phyloP scores from a whole-genome alignment of 2,329 filamentous ascomycete genomes.

The Teratosphaeria destructans region DNA sequence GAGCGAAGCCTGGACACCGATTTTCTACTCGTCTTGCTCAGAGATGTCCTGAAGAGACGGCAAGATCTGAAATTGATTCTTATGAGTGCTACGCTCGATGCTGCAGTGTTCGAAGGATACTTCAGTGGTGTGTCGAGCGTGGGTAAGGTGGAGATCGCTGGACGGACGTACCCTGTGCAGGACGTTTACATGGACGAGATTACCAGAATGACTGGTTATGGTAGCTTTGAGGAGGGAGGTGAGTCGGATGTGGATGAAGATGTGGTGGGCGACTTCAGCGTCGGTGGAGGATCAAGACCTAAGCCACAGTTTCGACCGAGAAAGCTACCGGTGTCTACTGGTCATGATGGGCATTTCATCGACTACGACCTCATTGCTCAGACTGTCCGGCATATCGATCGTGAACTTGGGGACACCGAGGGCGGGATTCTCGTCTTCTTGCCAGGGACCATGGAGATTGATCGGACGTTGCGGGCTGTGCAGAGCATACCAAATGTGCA shows the following conservation, averaged over 20 bases:
- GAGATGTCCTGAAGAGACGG: slow-evolving; percentile 64
- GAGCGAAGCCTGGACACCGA: slow-evolving; percentile 92
- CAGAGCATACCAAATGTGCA: slow-evolving; percentile 57
- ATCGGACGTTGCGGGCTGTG: slow-evolving; percentile 61
- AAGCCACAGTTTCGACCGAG: slow-evolving; percentile 9
- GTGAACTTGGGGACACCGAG: slow-evolving; percentile 58
- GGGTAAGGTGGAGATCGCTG: slow-evolving; percentile 74
- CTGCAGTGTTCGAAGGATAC: slow-evolving; percentile 72
- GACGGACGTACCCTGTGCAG: slow-evolving; percentile 78
- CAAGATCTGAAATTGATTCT: slow-evolving; percentile 80
- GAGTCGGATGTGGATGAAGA: slow-evolving; percentile 32
- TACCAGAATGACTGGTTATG: slow-evolving; percentile 65
- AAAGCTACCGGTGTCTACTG: slow-evolving; percentile 1
- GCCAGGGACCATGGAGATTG: slow-evolving; percentile 86
- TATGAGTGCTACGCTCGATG: slow-evolving; percentile 94
- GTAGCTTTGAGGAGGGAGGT: slow-evolving; percentile 29
- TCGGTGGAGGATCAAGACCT: slow-evolving; percentile 10
- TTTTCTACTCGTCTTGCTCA: slow-evolving; percentile 77
- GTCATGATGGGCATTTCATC: slow-evolving; percentile 38
- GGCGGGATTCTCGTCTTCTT: slow-evolving; percentile 94
- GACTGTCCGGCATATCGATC: slow-evolving; percentile 72
- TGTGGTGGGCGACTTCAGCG: slow-evolving; percentile 29
- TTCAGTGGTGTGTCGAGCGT: slow-evolving; percentile 52
- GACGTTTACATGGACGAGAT: slow-evolving; percentile 89
- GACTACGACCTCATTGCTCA: slow-evolving; percentile 82